These are phyloP conservation scores for Chlamydomonas asymmetrica DNA, from an alignment of 139 green algal genomes.

Conservation along the genomic window DNA sequence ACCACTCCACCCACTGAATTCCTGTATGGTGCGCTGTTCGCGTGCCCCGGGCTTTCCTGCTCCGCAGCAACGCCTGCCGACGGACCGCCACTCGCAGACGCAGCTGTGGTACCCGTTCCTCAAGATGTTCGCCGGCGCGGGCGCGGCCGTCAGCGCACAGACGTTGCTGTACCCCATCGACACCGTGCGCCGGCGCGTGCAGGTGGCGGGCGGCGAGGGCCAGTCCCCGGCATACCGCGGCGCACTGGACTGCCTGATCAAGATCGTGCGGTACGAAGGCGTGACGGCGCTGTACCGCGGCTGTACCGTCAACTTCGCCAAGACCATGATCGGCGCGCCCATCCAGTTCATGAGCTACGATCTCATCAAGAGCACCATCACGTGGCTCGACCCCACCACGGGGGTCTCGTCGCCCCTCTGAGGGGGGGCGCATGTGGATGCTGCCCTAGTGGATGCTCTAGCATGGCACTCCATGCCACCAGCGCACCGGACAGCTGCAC, in stretches of 20 bases:
- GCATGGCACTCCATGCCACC: too few species aligned
- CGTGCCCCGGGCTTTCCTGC: too few species aligned
- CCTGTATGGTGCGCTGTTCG: too few species aligned
- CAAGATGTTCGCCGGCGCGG: constrained; percentile 63
- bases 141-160: constrained; percentile 57
- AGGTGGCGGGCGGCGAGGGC: constrained; percentile 47
- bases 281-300: constrained; percentile 55
- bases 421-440: too few species aligned
- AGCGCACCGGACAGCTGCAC: too few species aligned
- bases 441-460: too few species aligned
- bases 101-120: constrained; percentile 57
- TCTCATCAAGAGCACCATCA: constrained; percentile 44
- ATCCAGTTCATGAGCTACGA: constrained; percentile 71
- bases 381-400: constrained; percentile 50
- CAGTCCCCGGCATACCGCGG: constrained; percentile 22
- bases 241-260: constrained; percentile 45
- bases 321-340: constrained; percentile 54
- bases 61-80: too few species aligned
- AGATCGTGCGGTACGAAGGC: constrained; percentile 36
- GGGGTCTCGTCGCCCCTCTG: constrained; percentile 51
- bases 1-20: too few species aligned
- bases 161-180: constrained; percentile 63
- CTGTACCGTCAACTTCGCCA: constrained; percentile 48
- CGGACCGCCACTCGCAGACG: too few species aligned
- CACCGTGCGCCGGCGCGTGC: constrained; percentile 64